Evolutionary conservation across 2,329 filamentous ascomycete species (phyloP), one percentile per base, ranked within the genome.

Genomic region (Fusarium proliferatum): DNA sequence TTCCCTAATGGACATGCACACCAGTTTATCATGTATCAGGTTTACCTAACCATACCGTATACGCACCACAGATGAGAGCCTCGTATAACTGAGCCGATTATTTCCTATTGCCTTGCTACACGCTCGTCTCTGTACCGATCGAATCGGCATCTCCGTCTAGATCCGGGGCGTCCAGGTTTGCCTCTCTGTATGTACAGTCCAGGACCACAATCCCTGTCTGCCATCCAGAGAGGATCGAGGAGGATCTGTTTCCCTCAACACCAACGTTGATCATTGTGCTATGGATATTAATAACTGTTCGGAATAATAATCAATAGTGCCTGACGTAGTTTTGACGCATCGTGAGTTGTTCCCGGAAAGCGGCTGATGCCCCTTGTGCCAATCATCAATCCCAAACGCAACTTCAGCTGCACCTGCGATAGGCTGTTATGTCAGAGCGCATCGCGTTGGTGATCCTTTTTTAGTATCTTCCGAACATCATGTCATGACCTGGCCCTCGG

Each of bases 261-360:
- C 38, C 64, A 38, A 33, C 28, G 36, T 16, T 55, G 21, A 46
- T 39, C 19, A 38, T 21, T 45, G 46, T 55, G 48, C 58, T 39
- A 36, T 62, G 21, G 43, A 63, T 60, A 42, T 33, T 36, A 46
- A 63, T 52, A 53, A 57, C 41, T 42, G 15, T 33, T 38, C 39
- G 23, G 56, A 26, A 59, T 59, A 62, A 45, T 46, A 28, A 21
- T 26, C 23, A 51, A 67, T 39, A 30, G 28, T 34, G 19, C 56
- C 56, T 73, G 71, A 72, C 71, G 71, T 73, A 69, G 56, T 43
- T 51, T 73, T 73, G 71, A 73, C 67, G 71, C 71, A 64, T 46
- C 38, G 63, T 74, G 67, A 67, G 48, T 72, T 61, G 71, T 74
- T 73, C 65, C 60, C 61, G 52, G 67, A 60, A 57, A 72, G 56